Conservation (phyloP, 257 asterid genomes). For the Voacanga thouarsii region DNA sequence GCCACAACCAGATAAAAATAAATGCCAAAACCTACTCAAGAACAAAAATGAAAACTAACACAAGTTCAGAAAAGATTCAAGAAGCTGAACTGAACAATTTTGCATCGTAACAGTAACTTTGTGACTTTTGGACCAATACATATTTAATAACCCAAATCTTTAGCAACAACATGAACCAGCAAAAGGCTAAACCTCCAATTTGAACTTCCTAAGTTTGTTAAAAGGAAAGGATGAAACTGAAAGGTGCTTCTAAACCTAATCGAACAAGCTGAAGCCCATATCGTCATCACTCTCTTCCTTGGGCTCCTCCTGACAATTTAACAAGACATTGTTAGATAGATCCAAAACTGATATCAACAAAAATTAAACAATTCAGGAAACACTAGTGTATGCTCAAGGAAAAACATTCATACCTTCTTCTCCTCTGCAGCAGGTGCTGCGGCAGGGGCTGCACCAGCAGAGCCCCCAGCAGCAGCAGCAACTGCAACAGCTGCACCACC, state of each 20-base stretch:
- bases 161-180: neutral
- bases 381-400: neutral
- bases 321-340: neutral
- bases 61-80: neutral
- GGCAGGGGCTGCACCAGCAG: constrained; percentile 43
- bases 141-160: neutral
- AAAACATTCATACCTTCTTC: constrained; percentile 13
- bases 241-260: constrained; percentile 17
- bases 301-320: constrained; percentile 40
- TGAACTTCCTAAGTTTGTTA: neutral
- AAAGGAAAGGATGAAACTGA: neutral
- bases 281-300: constrained; percentile 63
- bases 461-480: constrained; percentile 43
- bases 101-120: too few species aligned
- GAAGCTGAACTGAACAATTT: neutral
- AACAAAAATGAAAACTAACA: neutral
- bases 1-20: neutral
- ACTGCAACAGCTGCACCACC: constrained; percentile 51
- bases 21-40: neutral
- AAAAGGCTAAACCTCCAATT: neutral
- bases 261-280: constrained; percentile 52
- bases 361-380: neutral
- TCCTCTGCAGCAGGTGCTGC: constrained; percentile 58
- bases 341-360: neutral
- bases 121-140: neutral